Evolutionary conservation across 2,329 filamentous ascomycete species (phyloP), one percentile per base, ranked within the genome.

Genomic region (Ustulina deusta): DNA sequence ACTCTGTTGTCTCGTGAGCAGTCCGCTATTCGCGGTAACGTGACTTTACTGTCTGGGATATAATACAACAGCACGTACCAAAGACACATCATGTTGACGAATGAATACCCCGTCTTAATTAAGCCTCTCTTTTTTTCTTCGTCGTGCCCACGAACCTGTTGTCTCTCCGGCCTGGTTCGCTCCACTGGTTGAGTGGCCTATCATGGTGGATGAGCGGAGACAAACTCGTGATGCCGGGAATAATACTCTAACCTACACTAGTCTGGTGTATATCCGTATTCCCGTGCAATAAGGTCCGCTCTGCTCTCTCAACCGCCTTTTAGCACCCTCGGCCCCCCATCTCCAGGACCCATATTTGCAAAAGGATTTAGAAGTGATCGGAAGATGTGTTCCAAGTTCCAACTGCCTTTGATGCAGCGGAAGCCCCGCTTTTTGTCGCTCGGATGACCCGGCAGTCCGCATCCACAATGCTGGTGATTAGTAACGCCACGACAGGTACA

Each of bases 391-490:
- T 29, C 22, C 38, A 61, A 36, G 34, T 48, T 44, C 40, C 51
- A 38, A 32, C 11, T 25, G 15, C 20, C 32, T 44, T 34, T 56
- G 32, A 59, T 63, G 34, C 60, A 51, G 61, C 65, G 60, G 60
- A 55, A 59, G 65, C 46, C 46, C 65, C 61, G 55, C 61, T 67
- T 68, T 60, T 64, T 51, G 49, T 42, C 22, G 11, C 38, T 34
- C 65, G 56, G 54, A 32, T 64, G 61, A 64, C 34, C 65, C 65
- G 60, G 49, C 38, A 38, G 55, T 59, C 54, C 65, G 52, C 65
- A 48, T 59, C 52, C 57, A 57, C 56, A 36, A 55, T n/a, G 52
- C 36, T 27, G 29, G 15, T 55, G 64, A 58, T 66, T 66, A 66
- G 59, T 63, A 63, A 63, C 20, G 22, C 20, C n/a, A 32, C 40